A percentile compares a stretch with the other conserved stretches of the same genome.
Evolutionary conservation across 2,329 filamentous ascomycete species (phyloP).

Genomic region (Nothopassalora personata): DNA sequence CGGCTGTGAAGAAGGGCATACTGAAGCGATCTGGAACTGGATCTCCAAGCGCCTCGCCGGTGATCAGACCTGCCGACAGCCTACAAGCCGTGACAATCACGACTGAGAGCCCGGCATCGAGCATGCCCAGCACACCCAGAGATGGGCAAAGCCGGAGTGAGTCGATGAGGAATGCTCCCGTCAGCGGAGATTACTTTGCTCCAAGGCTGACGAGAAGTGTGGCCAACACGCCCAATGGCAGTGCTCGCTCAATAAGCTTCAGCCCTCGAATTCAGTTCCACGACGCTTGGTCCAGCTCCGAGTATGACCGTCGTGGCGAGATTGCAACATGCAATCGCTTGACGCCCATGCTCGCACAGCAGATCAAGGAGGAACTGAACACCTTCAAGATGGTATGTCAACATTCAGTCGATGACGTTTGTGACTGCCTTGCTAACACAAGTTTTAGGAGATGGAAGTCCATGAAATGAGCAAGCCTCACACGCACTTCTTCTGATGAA

Average conservation of each 20-base stretch:
- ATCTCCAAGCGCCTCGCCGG: slow-evolving; percentile 64
- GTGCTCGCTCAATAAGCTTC: slow-evolving; percentile 63
- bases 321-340: slow-evolving; percentile 96
- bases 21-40: slow-evolving; percentile 70
- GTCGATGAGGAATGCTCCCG: slow-evolving; percentile 56
- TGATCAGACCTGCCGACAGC: slow-evolving; percentile 58
- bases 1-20: slow-evolving; percentile 91
- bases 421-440: slow-evolving; percentile 36
- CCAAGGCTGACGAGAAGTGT: slow-evolving; percentile 74
- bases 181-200: slow-evolving; percentile 85
- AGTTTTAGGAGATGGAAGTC: slow-evolving; percentile 93
- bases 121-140: slow-evolving; percentile 78
- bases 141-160: slow-evolving; percentile 58
- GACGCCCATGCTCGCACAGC: slow-evolving; percentile 93
- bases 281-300: slow-evolving; percentile 91
- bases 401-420: not conserved
- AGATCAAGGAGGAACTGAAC: slow-evolving; percentile 99
- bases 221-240: slow-evolving; percentile 68
- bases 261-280: slow-evolving; percentile 91
- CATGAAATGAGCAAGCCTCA: slow-evolving; percentile 98
- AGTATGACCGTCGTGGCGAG: slow-evolving; percentile 93
- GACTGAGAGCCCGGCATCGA: slow-evolving; percentile 76
- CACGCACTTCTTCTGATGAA: slow-evolving; percentile 95
- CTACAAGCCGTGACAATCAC: slow-evolving; percentile 54
- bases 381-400: slow-evolving; percentile 92